Base-by-base conservation (phyloP, 192 early-diverging fungal genomes). In the Coemansia sp. region DNA sequence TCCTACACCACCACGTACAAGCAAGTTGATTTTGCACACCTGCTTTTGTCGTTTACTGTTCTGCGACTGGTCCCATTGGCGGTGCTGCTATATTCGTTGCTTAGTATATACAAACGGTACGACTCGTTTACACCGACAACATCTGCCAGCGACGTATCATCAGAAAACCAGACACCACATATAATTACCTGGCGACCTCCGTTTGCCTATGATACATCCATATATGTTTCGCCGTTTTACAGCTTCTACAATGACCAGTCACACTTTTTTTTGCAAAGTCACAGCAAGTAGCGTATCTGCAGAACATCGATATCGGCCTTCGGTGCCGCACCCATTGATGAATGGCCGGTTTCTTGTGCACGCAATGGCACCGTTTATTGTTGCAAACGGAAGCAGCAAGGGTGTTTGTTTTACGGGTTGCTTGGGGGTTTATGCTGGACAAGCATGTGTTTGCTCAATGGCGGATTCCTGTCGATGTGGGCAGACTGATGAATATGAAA, bases 161-260 rank as follows among this genome's bases (percentile, higher is more conserved):
- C 22, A 25, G 22, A 25, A 10, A 16, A 25, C 4, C 18, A 22
- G 51, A 25, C 51, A 6, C 12, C 7, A 25, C 51, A 30, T 30
- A 54, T 6, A 29, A 50, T 63, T 29, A 63, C 61, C 4, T 63
- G 61, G 61, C 61, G 61, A 16, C 18, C 20, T 1, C 61, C 48
- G 2, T 63, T 51, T 18, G 30, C 49, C 4, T 63, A 63, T 20
- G 61, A 63, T 6, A 33, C 52, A 18, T 25, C 61, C 16, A 33
- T 63, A 18, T 63, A 63, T 18, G 61, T 48, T 8, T 63, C 61
- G 49, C 45, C 48, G 4, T 20, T 34, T 11, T 48, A 20, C 49
- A 63, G 61, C 61, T 63, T 52, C 61, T 63, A 63, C 49, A 32
- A 63, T 17, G 61, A 63, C 49, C 61, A 63, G 61, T 63, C 61